Evolutionary conservation across 495 filamentous ascomycete genomes (phyloP), one percentile per base, ranked within the genome.

Genomic region (Poronia punctata): DNA sequence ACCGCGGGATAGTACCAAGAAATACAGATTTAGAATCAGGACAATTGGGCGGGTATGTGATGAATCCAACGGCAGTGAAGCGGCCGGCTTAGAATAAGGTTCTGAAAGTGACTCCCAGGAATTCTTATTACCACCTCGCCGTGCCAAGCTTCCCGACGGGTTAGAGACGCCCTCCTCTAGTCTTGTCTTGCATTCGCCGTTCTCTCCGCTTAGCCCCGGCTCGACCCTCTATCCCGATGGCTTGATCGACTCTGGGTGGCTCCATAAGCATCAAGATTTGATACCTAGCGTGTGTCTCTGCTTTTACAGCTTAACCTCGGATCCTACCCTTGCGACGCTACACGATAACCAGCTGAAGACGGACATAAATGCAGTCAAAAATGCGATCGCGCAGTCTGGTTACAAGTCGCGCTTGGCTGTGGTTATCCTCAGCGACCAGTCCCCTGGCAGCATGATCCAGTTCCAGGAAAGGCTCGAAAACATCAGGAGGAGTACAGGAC

Each of bases 161-260:
- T 61, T 65, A 46, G 67, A 69, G 12, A 46, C 59, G 14, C 61
- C 71, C 8, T 57, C 61, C 15, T 57, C 68, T 40, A 59, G 64
- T 5, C 64, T 68, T 26, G 57, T 76, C 9, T 71, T 95, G 11
- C 89, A 96, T 57, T 95, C 89, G 2, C 83, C 88, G 3, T 76
- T 93, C 36, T 96, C 89, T 5, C 89, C 89, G 5, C 68, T 95
- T 37, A 86, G 83, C 14, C 86, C 87, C 3, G 70, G 74, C 18
- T 92, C 88, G 0, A 71, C 78, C 3, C 74, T 89, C 10, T 95
- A 84, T 46, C 87, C 89, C 12, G 89, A 95, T 67, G 89, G 89
- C 4, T 56, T 95, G 25, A 78, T 96, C 57, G 78, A 85, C 22
- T 72, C 82, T 3, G 62, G 79, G 38, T 96, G 89, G 89, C 65